A percentile compares a stretch with the other conserved stretches of the same genome.
These are phyloP conservation scores for Glomus cerebriforme DNA, from an alignment of 192 early-diverging fungal species.

Conservation along the genomic window DNA sequence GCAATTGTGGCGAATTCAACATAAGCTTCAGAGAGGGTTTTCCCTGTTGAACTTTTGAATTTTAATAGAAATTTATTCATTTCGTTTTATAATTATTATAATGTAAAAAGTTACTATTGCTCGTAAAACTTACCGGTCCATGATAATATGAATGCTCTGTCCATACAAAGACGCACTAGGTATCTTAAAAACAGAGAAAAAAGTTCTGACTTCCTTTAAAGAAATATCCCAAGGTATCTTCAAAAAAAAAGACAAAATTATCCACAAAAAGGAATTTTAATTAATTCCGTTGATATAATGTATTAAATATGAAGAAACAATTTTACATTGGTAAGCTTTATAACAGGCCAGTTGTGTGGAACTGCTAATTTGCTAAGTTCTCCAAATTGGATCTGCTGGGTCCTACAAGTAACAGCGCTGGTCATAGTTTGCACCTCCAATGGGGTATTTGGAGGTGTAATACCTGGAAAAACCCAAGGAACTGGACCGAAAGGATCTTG, in stretches of 20 bases:
- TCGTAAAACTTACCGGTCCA: conserved; percentile 30
- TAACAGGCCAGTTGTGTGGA: conserved; percentile 23
- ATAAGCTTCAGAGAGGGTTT: conserved; percentile 69
- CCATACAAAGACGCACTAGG: conserved; percentile 45
- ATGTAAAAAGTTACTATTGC: background rate
- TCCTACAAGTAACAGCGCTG: background rate
- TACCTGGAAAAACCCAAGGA: conserved; percentile 5
- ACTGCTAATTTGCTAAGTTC: conserved; percentile 27
- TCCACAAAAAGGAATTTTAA: too few species aligned
- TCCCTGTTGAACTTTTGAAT: conserved; percentile 63
- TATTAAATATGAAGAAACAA: background rate
- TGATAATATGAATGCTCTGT: conserved; percentile 57
- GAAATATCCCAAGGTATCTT: conserved; percentile 67
- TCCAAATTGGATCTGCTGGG: conserved; percentile 1
- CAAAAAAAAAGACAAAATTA: too few species aligned
- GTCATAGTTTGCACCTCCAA: background rate
- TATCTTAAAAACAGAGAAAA: conserved; percentile 46
- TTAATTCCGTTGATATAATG: background rate
- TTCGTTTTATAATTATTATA: background rate
- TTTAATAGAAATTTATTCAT: background rate
- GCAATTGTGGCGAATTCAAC: conserved; percentile 58
- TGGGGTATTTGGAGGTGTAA: background rate
- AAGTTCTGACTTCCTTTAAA: conserved; percentile 49
- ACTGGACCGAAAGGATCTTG: background rate
- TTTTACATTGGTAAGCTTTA: conserved; percentile 22